Conservation (phyloP, 768 basidiomycete genomes). For the Heimioporus sp. region DNA sequence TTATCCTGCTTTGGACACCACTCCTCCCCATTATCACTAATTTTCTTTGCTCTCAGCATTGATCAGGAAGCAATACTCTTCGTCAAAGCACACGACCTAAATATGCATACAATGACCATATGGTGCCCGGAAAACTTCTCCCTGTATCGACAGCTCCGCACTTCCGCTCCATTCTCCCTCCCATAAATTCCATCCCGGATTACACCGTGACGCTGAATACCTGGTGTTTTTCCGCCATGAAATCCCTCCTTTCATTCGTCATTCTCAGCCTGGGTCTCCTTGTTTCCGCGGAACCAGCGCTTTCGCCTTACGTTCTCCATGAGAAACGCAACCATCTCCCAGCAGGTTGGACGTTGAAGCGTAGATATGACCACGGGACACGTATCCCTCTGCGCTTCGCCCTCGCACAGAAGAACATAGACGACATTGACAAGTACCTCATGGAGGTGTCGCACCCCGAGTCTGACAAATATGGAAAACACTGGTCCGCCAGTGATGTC, state of each 20-base stretch:
- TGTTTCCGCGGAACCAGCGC: slow-evolving; percentile 14
- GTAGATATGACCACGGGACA: slow-evolving; percentile 33
- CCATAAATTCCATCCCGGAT: slow-evolving; percentile 8
- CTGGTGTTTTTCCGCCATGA: slow-evolving; percentile 7
- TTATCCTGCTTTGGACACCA: no score
- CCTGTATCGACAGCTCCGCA: background rate
- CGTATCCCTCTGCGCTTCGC: slow-evolving; percentile 31
- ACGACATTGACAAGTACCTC: slow-evolving; percentile 1
- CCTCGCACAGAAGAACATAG: slow-evolving; percentile 29
- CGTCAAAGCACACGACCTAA: background rate
- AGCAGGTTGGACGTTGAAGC: slow-evolving; percentile 35
- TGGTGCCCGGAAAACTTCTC: background rate
- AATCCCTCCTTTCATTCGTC: slow-evolving; percentile 13
- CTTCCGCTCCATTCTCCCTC: slow-evolving; percentile 3
- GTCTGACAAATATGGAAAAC: slow-evolving; percentile 27
- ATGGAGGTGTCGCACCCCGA: slow-evolving; percentile 34
- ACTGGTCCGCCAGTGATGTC: slow-evolving; percentile 29
- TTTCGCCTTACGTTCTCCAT: slow-evolving; percentile 33
- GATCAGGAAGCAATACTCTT: background rate
- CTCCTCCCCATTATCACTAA: no score
- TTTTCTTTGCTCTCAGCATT: background rate
- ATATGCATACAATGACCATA: background rate
- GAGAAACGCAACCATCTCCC: slow-evolving; percentile 38
- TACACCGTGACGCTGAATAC: background rate
- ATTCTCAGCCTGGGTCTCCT: slow-evolving; percentile 17